Percentiles rank a stretch among this genome's conserved stretches.
phyloP scores from a whole-genome alignment of 352 stramenopile genomes.

The Pythium graminicola region DNA sequence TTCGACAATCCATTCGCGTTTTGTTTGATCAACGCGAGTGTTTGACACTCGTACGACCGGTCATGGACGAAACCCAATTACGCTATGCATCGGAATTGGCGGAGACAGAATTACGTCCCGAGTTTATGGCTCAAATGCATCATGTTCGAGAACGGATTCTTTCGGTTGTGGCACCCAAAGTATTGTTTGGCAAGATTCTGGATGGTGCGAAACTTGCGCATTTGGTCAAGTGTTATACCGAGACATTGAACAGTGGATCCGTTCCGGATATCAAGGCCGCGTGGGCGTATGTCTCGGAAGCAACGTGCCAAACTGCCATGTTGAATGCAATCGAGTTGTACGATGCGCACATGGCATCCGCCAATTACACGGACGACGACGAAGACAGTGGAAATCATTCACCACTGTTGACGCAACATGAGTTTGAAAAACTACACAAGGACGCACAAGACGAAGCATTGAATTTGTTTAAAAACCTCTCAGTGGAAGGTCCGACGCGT shows the following conservation, averaged over 20 bases:
- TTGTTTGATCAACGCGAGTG: conserved; percentile 82
- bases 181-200: conserved; percentile 79
- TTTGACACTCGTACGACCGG: conserved; percentile 81
- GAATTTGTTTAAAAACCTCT: conserved; percentile 56
- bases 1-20: conserved; percentile 68
- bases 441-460: conserved; percentile 67
- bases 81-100: conserved; percentile 57
- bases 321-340: conserved; percentile 49
- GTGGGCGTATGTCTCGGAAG: conserved; percentile 79
- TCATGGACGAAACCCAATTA: conserved; percentile 82
- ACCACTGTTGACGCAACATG: conserved; percentile 49
- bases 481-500: conserved; percentile 56
- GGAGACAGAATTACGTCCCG: conserved; percentile 67
- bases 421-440: conserved; percentile 71
- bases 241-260: conserved; percentile 81
- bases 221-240: conserved; percentile 71
- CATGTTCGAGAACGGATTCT: conserved; percentile 53
- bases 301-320: conserved; percentile 60
- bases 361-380: conserved; percentile 20
- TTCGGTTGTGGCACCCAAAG: conserved; percentile 51
- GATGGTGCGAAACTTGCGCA: conserved; percentile 85
- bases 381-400: conserved; percentile 16
- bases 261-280: conserved; percentile 74
- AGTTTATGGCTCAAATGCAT: conserved; percentile 80
- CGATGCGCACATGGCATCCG: conserved; percentile 38